Percentiles rank a stretch among this genome's conserved stretches.
Conservation (phyloP, 345 rosid species). For the Pistacia integerrima region DNA sequence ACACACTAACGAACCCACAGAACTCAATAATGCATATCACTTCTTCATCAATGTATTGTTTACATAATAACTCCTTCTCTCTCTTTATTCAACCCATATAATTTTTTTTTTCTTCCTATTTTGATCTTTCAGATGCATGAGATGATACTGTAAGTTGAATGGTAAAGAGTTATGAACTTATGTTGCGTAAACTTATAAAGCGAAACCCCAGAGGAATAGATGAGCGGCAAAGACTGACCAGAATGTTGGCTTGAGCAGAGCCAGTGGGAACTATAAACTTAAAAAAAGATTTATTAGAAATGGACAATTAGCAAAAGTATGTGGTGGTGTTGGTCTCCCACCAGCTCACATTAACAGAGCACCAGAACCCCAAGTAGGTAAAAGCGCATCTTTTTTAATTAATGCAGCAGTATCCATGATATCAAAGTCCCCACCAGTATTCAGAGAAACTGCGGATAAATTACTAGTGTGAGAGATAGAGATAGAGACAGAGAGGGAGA, state of each 20-base stretch:
- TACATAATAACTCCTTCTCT: background rate
- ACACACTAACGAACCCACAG: conserved; percentile 11
- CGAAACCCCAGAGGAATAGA: background rate
- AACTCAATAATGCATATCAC: conserved; percentile 12
- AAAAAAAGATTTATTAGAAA: conserved; percentile 1
- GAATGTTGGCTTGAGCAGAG: conserved; percentile 23
- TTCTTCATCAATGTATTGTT: background rate
- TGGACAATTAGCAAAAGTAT: conserved; percentile 10
- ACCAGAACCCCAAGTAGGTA: conserved; percentile 14
- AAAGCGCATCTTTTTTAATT: conserved; percentile 12
- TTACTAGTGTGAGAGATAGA: background rate
- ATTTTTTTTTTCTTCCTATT: background rate
- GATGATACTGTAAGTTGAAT: too few species aligned
- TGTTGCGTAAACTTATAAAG: background rate
- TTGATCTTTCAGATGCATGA: background rate
- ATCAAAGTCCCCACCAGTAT: conserved; percentile 23
- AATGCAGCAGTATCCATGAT: conserved; percentile 17
- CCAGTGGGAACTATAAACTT: conserved; percentile 9
- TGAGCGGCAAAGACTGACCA: conserved; percentile 20
- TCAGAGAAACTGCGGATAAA: conserved; percentile 15
- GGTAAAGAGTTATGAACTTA: too few species aligned
- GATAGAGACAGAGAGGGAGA: background rate
- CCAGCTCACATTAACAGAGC: conserved; percentile 22
- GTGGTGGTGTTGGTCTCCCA: conserved; percentile 25
- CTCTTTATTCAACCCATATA: background rate